Conservation (phyloP, 805 yeast genomes). For the Metschnikowia santaceciliae region DNA sequence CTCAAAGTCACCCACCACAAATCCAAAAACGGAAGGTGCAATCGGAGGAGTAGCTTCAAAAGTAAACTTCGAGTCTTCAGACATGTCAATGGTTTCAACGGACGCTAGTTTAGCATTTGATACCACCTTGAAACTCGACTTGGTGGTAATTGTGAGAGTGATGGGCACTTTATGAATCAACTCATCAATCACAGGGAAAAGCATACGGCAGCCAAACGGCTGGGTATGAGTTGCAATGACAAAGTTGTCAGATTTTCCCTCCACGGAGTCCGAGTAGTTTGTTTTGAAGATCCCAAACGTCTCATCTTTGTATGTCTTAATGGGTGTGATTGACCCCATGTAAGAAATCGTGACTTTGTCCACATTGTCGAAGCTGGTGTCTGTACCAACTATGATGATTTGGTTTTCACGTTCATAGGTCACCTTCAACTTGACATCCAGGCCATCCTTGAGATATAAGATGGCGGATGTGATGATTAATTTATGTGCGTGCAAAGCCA, state of each 20-base stretch:
- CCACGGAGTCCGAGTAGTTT: conserved; percentile 49
- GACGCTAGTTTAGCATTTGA: conserved; percentile 42
- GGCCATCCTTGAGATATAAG: conserved; percentile 14
- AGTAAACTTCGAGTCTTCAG: conserved; percentile 29
- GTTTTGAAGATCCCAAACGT: conserved; percentile 70
- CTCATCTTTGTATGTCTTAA: conserved; percentile 49
- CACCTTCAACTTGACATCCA: conserved; percentile 22
- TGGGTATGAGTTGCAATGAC: conserved; percentile 70
- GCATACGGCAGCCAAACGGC: conserved; percentile 57
- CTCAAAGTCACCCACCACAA: conserved; percentile 66
- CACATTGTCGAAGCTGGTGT: conserved; percentile 12
- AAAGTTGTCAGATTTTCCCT: conserved; percentile 48
- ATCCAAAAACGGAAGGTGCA: conserved; percentile 62
- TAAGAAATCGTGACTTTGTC: conserved; percentile 29
- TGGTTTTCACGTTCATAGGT: conserved; percentile 40
- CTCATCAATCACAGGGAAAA: conserved; percentile 73
- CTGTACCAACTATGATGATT: conserved; percentile 26
- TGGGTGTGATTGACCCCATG: conserved; percentile 48
- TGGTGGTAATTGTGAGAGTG: conserved; percentile 46
- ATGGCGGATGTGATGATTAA: conserved; percentile 36
- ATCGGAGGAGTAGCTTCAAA: conserved; percentile 58
- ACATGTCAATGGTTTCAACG: conserved; percentile 15
- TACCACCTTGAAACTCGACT: conserved; percentile 44
- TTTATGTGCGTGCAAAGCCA: conserved; percentile 40
- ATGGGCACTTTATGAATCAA: conserved; percentile 50